A percentile compares a stretch with the other conserved stretches of the same genome.
phyloP scores from a whole-genome alignment of 208 protist species.

The Trypanosoma boissoni region DNA sequence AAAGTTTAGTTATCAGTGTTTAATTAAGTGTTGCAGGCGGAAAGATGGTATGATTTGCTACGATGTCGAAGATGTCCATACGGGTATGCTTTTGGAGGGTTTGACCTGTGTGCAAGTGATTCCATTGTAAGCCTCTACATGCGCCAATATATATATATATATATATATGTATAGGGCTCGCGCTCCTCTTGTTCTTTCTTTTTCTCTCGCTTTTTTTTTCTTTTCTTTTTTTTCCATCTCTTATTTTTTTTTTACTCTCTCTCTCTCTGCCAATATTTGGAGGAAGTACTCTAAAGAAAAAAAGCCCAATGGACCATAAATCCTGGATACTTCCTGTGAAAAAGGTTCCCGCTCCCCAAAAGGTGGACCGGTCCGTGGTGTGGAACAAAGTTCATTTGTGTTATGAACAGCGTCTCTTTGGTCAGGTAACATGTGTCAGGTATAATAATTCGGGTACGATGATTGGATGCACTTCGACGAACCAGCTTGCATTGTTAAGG shows the following conservation, averaged over 20 bases:
- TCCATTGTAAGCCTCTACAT: constrained; percentile 42
- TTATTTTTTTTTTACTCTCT: constrained; percentile 19
- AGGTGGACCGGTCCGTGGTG: constrained; percentile 51
- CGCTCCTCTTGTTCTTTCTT: constrained; percentile 13
- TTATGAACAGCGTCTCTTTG: constrained; percentile 88
- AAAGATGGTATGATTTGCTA: constrained; percentile 35
- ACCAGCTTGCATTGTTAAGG: constrained; percentile 75
- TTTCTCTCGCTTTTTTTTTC: constrained; percentile 11
- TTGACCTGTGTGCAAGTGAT: constrained; percentile 45
- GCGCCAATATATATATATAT: neutral
- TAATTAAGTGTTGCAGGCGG: constrained; percentile 28
- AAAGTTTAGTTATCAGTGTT: constrained; percentile 28
- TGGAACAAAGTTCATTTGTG: constrained; percentile 78
- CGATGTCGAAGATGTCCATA: constrained; percentile 38
- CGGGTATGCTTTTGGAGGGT: constrained; percentile 27
- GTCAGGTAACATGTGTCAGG: constrained; percentile 57
- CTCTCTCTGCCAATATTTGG: neutral
- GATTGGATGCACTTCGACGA: constrained; percentile 70
- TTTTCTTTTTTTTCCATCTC: neutral
- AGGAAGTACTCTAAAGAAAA: neutral
- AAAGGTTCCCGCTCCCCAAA: constrained; percentile 40
- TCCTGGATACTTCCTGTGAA: constrained; percentile 72
- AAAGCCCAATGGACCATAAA: constrained; percentile 23
- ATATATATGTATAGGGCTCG: neutral
- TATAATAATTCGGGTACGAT: constrained; percentile 64